A percentile compares a stretch with the other conserved stretches of the same genome.
Evolutionary conservation across 148 eudicot genomes (phyloP).

Genomic region (Talinum fruticosum): DNA sequence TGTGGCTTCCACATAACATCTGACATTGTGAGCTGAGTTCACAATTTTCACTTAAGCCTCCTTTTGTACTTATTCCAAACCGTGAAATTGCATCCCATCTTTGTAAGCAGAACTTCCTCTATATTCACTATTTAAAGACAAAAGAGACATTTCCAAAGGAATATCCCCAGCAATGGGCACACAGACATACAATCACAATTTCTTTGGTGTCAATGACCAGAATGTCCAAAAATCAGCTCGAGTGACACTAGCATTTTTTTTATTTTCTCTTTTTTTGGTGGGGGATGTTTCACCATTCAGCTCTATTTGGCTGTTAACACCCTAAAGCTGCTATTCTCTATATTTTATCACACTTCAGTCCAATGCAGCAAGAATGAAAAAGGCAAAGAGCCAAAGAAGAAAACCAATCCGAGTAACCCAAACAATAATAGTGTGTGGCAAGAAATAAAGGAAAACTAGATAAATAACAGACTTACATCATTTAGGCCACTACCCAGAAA

Average conservation of each 20-base stretch:
- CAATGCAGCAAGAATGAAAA: neutral
- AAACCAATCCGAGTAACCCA: neutral
- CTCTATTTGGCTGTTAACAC: too few species aligned
- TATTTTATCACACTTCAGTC: neutral
- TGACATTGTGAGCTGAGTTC: too few species aligned
- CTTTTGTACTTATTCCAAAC: neutral
- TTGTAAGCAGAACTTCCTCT: neutral
- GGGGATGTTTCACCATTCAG: neutral
- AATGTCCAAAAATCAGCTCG: too few species aligned
- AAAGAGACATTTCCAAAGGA: neutral
- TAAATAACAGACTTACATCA: conserved; percentile 39
- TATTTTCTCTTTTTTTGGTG: too few species aligned
- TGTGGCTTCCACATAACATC: too few species aligned
- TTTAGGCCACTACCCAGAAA: conserved; percentile 33
- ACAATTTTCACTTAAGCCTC: too few species aligned
- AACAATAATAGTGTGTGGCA: too few species aligned
- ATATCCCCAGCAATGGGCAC: too few species aligned
- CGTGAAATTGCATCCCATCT: conserved; percentile 3
- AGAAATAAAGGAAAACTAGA: neutral
- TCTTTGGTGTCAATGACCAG: too few species aligned
- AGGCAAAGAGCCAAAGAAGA: neutral
- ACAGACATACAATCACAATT: too few species aligned
- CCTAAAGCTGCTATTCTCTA: too few species aligned
- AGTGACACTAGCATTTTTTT: too few species aligned
- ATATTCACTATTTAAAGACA: neutral